Evolutionary conservation across 495 filamentous ascomycete species (phyloP), one percentile per base, ranked within the genome.

Genomic region (Podospora comata): DNA sequence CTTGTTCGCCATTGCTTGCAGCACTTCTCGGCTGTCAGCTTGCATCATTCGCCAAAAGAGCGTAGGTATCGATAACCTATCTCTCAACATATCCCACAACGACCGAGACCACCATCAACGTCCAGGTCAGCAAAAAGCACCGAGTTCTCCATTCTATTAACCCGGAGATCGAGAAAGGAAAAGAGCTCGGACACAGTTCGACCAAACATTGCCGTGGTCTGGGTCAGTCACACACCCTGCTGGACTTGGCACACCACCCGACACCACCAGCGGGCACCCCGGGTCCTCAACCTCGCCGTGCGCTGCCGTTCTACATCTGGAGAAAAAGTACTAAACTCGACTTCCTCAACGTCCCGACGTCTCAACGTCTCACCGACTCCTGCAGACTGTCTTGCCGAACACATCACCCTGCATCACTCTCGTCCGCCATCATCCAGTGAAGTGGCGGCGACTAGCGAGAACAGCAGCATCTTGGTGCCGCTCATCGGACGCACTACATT

Each of bases 331-430:
- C 7, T 48, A 48, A 48, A 48, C 39, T 48, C 13, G 39, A 65
- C 19, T 57, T 44, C 67, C 66, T 74, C 74, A 76, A 72, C 72
- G 68, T 73, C 72, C 71, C 60, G 60, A 59, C 19, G 11, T 59
- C 59, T 23, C 30, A 26, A 30, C 16, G 23, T 61, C 66, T 74
- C 72, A 74, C 74, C 70, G 68, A 72, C 68, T 72, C 59, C 64
- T 74, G 68, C 70, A 74, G 34, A 63, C 48, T 62, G 48, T 61
- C 53, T 64, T 70, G 65, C 67, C 61, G 65, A 67, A 71, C 74
- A 73, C 19, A 59, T 76, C 71, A 73, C 68, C 44, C 62, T 73
- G 70, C 70, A 71, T 74, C 68, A 58, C 39, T 1, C 62, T 70
- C 70, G 53, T 65, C 65, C 68, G 39, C 6, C 19, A 9, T 32